Base-by-base conservation (phyloP, 495 filamentous ascomycete genomes). In the Platismatia glauca region DNA sequence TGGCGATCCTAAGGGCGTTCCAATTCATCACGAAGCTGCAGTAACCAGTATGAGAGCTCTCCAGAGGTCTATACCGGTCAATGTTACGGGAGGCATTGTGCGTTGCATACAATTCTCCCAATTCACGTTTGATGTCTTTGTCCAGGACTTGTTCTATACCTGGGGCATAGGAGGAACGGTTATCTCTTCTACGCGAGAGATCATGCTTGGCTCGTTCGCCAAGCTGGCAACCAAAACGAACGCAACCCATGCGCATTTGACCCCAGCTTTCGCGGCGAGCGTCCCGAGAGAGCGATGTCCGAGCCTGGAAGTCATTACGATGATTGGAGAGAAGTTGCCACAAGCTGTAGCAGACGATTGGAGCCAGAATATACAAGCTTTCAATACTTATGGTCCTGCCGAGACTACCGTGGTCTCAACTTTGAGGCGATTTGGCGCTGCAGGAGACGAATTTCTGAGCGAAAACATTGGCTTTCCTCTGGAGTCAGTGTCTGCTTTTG, bases 71-170 rank as follows among this genome's bases (percentile, higher is more conserved):
- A 73, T 76, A 31, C 74, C 74, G 0, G 65, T 60, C 3, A 62
- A 76, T 35, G 67, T 68, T 0, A 57, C 61, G 29, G 62, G 68
- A 5, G 70, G 67, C 20, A 46, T 35, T 31, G 67, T 74, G 1
- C 70, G 74, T 4, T 76, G 74, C 61, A 55, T 76, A 46, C 74
- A 76, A 43, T 75, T 76, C 58, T 76, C 74, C 13, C 69, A 71
- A 34, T 73, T 68, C 58, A 75, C 74, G 0, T 76, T 76, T 57
- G 74, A 76, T 59, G 74, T 76, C 7, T 74, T 72, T 20, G 70
- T 76, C 46, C 73, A 76, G 41, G 74, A 76, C 60, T 44, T 76
- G 11, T 76, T 76, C 67, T 76, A 74, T 59, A 76, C 74, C 0
- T 76, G 74, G 74, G 69, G 70, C 7, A 22, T 74, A 7, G 72